These are phyloP conservation scores for Urtica urens DNA, from an alignment of 306 rosid genomes.

Conservation along the genomic window DNA sequence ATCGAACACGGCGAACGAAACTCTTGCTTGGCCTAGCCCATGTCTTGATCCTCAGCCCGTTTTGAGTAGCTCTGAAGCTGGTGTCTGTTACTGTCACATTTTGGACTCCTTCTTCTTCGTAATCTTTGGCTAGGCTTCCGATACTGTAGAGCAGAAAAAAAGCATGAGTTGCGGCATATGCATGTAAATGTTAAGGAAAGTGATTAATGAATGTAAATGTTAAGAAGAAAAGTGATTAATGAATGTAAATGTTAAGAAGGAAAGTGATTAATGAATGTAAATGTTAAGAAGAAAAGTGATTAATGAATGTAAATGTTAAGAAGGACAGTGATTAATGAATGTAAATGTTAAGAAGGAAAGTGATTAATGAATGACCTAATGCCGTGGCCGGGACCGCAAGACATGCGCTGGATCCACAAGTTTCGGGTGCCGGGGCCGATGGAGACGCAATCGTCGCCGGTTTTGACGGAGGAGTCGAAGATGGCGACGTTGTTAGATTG, in stretches of 20 bases:
- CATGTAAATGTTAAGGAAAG: too few relatives aligned
- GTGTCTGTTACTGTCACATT: slow-evolving; percentile 9
- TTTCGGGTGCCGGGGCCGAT: slow-evolving; percentile 20
- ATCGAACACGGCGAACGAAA: slow-evolving; percentile 10
- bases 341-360: too few relatives aligned
- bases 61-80: slow-evolving; percentile 1
- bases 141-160: too few relatives aligned
- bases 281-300: background rate
- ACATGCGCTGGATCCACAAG: slow-evolving; percentile 17
- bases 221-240: too few relatives aligned
- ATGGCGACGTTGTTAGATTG: slow-evolving; percentile 9
- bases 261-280: too few relatives aligned
- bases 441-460: slow-evolving; percentile 19
- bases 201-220: too few relatives aligned
- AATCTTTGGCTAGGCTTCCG: slow-evolving; percentile 14
- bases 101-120: slow-evolving; percentile 21
- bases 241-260: too few relatives aligned
- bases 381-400: slow-evolving; percentile 20
- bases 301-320: too few relatives aligned
- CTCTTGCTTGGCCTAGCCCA: slow-evolving; percentile 17
- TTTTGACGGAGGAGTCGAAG: slow-evolving; percentile 12
- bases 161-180: too few relatives aligned
- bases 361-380: too few relatives aligned
- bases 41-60: slow-evolving; percentile 18
- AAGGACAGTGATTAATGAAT: too few relatives aligned